These are phyloP conservation scores for Daldinia grandis DNA, from an alignment of 495 filamentous ascomycete genomes.

Conservation along the genomic window DNA sequence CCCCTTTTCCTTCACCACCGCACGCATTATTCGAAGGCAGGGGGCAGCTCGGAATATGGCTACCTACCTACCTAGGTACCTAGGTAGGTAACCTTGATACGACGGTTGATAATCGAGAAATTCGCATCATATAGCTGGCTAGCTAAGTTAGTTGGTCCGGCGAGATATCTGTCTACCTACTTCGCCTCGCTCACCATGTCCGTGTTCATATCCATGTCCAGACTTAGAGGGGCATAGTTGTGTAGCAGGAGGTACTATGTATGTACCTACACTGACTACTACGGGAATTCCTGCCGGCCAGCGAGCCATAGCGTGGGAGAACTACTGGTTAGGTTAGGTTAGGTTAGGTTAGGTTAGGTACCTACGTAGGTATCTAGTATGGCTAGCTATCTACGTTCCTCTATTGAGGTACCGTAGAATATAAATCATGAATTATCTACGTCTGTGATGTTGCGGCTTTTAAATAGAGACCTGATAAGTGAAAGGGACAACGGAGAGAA, in stretches of 20 bases:
- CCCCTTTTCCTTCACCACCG: not conserved
- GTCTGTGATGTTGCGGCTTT: not conserved
- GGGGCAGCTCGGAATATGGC: slow-evolving; percentile 6
- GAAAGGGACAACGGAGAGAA: not conserved
- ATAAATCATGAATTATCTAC: not conserved
- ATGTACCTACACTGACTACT: not conserved
- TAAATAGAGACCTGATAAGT: not conserved
- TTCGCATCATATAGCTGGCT: not conserved
- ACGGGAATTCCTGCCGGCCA: not conserved
- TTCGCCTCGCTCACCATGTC: not conserved
- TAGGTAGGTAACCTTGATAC: slow-evolving; percentile 6
- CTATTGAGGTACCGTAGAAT: not conserved
- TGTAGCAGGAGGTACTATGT: not conserved
- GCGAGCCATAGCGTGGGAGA: not conserved
- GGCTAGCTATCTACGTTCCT: not conserved
- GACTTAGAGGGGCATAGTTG: not conserved
- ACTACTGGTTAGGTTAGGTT: too few relatives aligned
- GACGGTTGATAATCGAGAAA: not conserved
- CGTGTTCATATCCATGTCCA: not conserved
- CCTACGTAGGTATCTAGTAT: not conserved
- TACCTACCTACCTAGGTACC: too few relatives aligned
- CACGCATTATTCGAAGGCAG: not conserved
- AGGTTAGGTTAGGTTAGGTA: too few relatives aligned
- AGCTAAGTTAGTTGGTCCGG: not conserved
- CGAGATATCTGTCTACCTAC: not conserved